phyloP scores from a whole-genome alignment of 2,329 filamentous ascomycete species.

The Huntiella abstrusa region DNA sequence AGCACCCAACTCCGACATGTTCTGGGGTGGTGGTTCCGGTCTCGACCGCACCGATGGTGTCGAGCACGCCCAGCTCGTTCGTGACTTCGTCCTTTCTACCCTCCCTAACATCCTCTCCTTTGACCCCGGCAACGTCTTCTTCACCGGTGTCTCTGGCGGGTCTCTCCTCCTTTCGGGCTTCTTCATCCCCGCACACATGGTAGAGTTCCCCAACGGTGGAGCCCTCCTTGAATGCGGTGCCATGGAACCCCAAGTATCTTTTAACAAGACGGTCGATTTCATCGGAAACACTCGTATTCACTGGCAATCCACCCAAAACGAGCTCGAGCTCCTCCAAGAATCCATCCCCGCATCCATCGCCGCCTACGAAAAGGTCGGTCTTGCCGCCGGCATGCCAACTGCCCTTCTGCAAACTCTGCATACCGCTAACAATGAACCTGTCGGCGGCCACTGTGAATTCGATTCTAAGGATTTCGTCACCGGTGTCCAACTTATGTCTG shows the following conservation, averaged over 20 bases:
- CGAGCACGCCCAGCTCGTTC: constrained; percentile 35
- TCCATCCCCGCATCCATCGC: constrained; percentile 30
- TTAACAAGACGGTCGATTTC: constrained; percentile 23
- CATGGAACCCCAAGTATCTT: constrained; percentile 31
- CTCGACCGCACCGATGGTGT: constrained; percentile 35
- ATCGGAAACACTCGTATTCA: constrained; percentile 31
- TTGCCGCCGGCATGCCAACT: constrained; percentile 23
- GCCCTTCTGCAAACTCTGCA: constrained; percentile 30
- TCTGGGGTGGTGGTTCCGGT: constrained; percentile 37
- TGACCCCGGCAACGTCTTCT: constrained; percentile 31
- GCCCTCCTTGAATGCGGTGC: constrained; percentile 38
- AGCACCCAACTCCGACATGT: constrained; percentile 33
- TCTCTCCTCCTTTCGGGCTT: constrained; percentile 34
- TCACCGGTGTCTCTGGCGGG: constrained; percentile 39
- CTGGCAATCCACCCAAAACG: constrained; percentile 34
- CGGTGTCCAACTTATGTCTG: constrained; percentile 37
- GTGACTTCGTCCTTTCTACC: constrained; percentile 33
- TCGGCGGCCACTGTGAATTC: constrained; percentile 39
- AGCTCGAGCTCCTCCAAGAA: constrained; percentile 28
- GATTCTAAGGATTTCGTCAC: constrained; percentile 33
- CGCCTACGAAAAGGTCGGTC: constrained; percentile 31
- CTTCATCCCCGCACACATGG: constrained; percentile 37
- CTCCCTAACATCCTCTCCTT: constrained; percentile 35
- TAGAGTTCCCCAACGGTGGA: constrained; percentile 29
- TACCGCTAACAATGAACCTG: constrained; percentile 36